These are phyloP conservation scores for Petunia secreta DNA, from an alignment of 257 asterid species.

Conservation along the genomic window DNA sequence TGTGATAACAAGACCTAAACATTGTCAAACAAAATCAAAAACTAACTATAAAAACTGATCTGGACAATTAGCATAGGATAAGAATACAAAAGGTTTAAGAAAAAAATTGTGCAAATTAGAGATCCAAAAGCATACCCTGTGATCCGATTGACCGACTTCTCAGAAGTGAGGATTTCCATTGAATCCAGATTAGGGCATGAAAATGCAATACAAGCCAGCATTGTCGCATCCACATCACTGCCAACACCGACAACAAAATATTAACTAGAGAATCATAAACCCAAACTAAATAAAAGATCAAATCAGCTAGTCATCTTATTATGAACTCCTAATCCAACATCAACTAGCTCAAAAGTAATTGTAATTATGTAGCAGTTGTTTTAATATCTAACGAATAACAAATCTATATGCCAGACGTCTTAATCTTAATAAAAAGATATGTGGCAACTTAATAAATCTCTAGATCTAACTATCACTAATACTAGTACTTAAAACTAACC, in stretches of 20 bases:
- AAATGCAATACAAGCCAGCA: slow-evolving; percentile 94
- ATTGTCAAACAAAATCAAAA: not conserved
- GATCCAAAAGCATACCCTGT: slow-evolving; percentile 62
- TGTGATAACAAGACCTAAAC: not conserved
- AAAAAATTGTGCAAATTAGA: not conserved
- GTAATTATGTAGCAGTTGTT: no score
- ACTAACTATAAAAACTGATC: not conserved
- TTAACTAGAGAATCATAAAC: not conserved
- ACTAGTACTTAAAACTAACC: slow-evolving; percentile 50
- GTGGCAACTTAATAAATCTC: slow-evolving; percentile 32
- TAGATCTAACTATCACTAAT: slow-evolving; percentile 41
- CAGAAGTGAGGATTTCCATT: slow-evolving; percentile 71
- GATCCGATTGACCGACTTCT: slow-evolving; percentile 66
- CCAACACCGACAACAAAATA: slow-evolving; percentile 39
- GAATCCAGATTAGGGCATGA: slow-evolving; percentile 86
- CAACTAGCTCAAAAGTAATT: no score
- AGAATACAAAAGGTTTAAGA: not conserved
- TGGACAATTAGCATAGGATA: not conserved
- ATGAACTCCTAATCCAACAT: no score
- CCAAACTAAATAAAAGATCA: slow-evolving; percentile 19
- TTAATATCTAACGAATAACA: no score
- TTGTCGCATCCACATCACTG: slow-evolving; percentile 88
- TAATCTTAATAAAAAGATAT: not conserved
- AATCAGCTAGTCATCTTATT: slow-evolving; percentile 23
- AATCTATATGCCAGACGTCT: no score